Conservation (phyloP, 169 alveolate genomes). For the Cryptosporidium sp. region DNA sequence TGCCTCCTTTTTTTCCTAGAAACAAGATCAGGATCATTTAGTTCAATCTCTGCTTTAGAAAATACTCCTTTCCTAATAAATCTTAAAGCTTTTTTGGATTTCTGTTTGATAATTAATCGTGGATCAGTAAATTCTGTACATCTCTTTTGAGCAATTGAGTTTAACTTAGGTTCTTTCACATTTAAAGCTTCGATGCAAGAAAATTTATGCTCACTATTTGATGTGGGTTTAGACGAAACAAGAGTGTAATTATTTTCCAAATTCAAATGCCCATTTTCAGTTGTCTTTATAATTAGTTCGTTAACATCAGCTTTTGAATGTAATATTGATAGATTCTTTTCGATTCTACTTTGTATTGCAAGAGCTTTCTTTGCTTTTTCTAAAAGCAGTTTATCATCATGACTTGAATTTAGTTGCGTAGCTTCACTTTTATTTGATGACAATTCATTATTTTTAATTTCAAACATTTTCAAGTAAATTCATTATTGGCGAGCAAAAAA, state of each 20-base stretch:
- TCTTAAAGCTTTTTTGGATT: conserved; percentile 43
- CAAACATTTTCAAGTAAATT: not conserved
- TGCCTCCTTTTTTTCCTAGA: conserved; percentile 24
- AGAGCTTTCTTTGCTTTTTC: conserved; percentile 23
- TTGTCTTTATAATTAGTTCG: not conserved
- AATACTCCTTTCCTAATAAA: conserved; percentile 47
- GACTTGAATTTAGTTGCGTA: not conserved
- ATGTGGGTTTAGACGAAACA: not conserved
- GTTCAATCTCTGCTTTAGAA: conserved; percentile 8
- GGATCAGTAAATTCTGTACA: conserved; percentile 6
- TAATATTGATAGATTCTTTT: not conserved
- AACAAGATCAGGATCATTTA: conserved; percentile 1
- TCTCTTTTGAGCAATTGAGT: not conserved
- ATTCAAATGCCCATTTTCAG: not conserved
- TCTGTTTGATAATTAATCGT: conserved; percentile 39
- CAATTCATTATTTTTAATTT: not conserved
- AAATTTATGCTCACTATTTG: not conserved
- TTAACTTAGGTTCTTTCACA: not conserved
- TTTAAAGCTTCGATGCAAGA: not conserved
- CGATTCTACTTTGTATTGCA: conserved; percentile 27
- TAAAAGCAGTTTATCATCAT: not conserved
- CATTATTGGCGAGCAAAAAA: not conserved
- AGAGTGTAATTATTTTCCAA: not conserved
- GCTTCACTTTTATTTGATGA: not conserved
- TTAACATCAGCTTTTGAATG: not conserved